A percentile compares a stretch with the other conserved stretches of the same genome.
Conservation (phyloP, 176 grass and related monocot species). For the Hyparrhenia diplandra region DNA sequence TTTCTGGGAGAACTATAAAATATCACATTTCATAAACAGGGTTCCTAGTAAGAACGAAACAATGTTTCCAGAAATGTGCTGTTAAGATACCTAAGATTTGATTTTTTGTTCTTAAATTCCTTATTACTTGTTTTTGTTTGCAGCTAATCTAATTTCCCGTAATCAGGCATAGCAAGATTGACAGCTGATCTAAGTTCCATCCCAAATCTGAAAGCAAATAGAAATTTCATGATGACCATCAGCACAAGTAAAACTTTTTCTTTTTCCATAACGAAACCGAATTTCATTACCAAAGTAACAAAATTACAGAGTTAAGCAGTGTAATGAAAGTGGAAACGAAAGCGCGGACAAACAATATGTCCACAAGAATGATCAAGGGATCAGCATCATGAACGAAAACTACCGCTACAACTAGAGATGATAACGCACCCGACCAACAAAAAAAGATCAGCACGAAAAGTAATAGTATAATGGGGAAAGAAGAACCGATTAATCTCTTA, state of each 20-base stretch:
- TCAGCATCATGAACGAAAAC: too few species aligned
- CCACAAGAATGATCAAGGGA: too few species aligned
- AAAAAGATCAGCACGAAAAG: not conserved
- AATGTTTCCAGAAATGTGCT: not conserved
- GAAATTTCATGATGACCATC: conserved; percentile 15
- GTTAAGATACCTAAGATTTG: not conserved
- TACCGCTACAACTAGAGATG: too few species aligned
- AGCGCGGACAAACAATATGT: too few species aligned
- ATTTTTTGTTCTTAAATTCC: not conserved
- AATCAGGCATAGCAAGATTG: not conserved
- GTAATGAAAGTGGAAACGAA: too few species aligned
- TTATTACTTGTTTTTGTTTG: not conserved
- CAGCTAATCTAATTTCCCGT: conserved; percentile 8
- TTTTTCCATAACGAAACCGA: too few species aligned
- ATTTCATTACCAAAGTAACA: too few species aligned
- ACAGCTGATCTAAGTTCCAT: not conserved
- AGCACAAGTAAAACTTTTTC: not conserved
- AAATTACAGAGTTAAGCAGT: too few species aligned
- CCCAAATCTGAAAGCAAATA: not conserved
- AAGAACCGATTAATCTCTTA: conserved; percentile 46
- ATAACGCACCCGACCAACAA: too few species aligned
- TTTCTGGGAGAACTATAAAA: not conserved
- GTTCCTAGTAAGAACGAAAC: not conserved
- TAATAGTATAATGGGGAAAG: conserved; percentile 27
- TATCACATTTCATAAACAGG: not conserved